Evolutionary conservation across 2,329 filamentous ascomycete genomes (phyloP).

Genomic region (Xylariaceae sp.): DNA sequence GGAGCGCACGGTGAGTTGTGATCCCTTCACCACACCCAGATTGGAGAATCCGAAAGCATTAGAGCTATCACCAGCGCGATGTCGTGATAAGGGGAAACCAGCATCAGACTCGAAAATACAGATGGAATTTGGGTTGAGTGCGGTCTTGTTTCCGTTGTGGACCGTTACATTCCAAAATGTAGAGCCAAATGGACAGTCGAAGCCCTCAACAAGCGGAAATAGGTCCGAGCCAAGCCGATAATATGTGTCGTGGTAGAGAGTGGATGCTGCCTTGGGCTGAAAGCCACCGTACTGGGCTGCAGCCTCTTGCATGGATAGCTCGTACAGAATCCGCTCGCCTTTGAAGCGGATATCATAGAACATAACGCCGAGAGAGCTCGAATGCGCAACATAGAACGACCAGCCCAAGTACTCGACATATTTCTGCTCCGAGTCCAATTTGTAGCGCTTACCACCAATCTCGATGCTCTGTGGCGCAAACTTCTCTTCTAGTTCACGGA

Average conservation of each 20-base stretch:
- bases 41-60: conserved; percentile 36
- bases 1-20: conserved; percentile 39
- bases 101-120: conserved; percentile 45
- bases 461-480: conserved; percentile 42
- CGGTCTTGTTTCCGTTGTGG: conserved; percentile 35
- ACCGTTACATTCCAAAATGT: conserved; percentile 41
- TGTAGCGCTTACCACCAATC: conserved; percentile 45
- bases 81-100: conserved; percentile 42
- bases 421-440: conserved; percentile 46
- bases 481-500: conserved; percentile 39
- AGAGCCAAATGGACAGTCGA: conserved; percentile 45
- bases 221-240: conserved; percentile 41
- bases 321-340: conserved; percentile 54
- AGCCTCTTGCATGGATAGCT: conserved; percentile 56
- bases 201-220: conserved; percentile 45
- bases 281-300: conserved; percentile 55
- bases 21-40: conserved; percentile 39
- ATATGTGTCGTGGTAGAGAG: conserved; percentile 46
- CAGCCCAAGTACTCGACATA: conserved; percentile 58
- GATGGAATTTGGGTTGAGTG: conserved; percentile 38
- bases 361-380: conserved; percentile 47
- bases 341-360: conserved; percentile 55
- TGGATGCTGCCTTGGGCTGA: conserved; percentile 47
- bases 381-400: conserved; percentile 52
- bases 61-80: conserved; percentile 31